Evolutionary conservation across 2,329 filamentous ascomycete genomes (phyloP), one percentile per base, ranked within the genome.

Genomic region (Talaromyces sp.): DNA sequence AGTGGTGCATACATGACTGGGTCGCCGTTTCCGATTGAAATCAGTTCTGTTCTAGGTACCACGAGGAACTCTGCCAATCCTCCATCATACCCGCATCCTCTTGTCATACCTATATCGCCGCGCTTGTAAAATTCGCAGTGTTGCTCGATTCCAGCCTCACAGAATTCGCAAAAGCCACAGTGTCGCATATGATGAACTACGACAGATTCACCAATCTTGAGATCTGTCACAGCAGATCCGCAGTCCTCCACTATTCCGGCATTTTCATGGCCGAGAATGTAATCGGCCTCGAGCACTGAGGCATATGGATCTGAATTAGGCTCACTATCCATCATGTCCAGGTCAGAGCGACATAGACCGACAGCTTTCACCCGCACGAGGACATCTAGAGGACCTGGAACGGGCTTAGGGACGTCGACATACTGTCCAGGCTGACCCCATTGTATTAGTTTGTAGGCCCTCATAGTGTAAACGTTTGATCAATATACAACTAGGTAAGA

Each of bases 281-380:
- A 66, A 8, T 61, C 54, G 5, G 46, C 63, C 28, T 62, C 58
- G 21, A 65, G 31, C 5, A 58, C 56, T 7, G 63, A 60, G 2
- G 60, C 63, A 50, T 66, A 66, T 9, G 63, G 63, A 23, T 31
- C 28, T 16, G 54, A 57, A 18, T 31, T 31, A 63, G 63, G 63
- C 6, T 35, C 23, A 5, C 63, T 63, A 23, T 65, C 65, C 2
- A 66, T 39, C 63, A 66, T 63, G 42, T 66, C 65, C 35, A 70
- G 63, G 37, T 70, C 68, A n/a, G 69, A 68, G 42, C 69, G 66
- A 44, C 68, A 70, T 16, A 70, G 61, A 14, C 69, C 69, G n/a
- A 62, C 66, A 25, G 69, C 69, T 39, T 66, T 64, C 59, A 68
- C 63, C 8, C 63, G 60, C 58, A 70, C 67, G 16, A 70, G 63